phyloP scores from a whole-genome alignment of 345 rosid genomes.

The Salix udensis region DNA sequence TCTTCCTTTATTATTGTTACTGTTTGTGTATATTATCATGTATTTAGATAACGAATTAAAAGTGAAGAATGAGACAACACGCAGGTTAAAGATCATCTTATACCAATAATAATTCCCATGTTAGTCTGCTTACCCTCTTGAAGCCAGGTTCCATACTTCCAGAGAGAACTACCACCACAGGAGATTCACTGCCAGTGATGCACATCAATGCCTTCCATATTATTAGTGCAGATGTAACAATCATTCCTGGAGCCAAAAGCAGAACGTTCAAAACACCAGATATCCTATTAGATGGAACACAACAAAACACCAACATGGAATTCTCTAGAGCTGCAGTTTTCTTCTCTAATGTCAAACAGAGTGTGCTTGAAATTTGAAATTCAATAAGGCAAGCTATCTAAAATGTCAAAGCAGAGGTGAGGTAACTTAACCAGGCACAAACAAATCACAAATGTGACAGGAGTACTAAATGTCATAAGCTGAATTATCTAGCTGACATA shows the following conservation, averaged over 20 bases:
- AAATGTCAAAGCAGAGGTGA: neutral
- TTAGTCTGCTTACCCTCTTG: conserved; percentile 60
- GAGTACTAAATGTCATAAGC: neutral
- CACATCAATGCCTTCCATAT: conserved; percentile 98
- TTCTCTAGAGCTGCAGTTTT: neutral
- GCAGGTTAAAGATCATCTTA: neutral
- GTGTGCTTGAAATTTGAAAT: neutral
- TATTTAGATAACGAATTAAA: neutral
- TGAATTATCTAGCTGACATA: neutral
- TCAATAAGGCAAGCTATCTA: neutral
- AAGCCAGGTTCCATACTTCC: conserved; percentile 99
- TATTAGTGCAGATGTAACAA: conserved; percentile 88
- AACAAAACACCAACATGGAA: neutral
- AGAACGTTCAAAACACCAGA: conserved; percentile 3
- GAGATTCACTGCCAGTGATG: conserved; percentile 94
- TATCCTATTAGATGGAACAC: neutral
- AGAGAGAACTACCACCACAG: conserved; percentile 96
- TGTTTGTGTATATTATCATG: neutral
- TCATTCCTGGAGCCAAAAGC: conserved; percentile 59
- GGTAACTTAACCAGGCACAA: neutral
- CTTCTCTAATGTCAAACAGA: neutral
- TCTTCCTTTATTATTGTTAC: neutral
- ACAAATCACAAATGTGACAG: neutral
- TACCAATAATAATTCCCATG: neutral
- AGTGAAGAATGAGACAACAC: neutral